Base-by-base conservation (phyloP, 129 eudicot genomes). In the Kitagawia praeruptora region DNA sequence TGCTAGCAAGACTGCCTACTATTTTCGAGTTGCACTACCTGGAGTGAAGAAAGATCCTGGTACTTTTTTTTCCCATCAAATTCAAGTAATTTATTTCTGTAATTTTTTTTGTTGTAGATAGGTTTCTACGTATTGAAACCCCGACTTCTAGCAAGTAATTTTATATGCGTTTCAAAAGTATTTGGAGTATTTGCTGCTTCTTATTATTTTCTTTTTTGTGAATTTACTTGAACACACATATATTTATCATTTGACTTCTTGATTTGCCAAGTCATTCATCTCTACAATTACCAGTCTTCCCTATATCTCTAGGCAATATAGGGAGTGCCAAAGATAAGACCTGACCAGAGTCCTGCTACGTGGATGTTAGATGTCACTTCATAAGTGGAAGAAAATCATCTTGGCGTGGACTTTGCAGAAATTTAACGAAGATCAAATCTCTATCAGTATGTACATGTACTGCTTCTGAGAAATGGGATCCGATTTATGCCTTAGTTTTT, bases 311-410 rank as follows among this genome's bases (percentile, higher is more conserved):
- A 95, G 98, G 92, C 89, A 54, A 80, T 90, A 63, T 94, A 92
- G 84, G 98, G 99, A 88, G 93, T 90, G 39, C 76, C 75, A 48
- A 95, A 83, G 82, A 95, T 95, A 75, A 87, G 75, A 83, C 86
- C 93, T 78, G 99, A 97, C 79, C 83, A 85, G 75, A 95, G 92
- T 85, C 99, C 99, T 75, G 97, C 99, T 49, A 91, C 97, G 74
- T 95, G 99, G 99, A 95, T 95, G 96, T 85, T 95, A 80, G 99
- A 95, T 76, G 97, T 86, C 72, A 92, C 99, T 82, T 95, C 99
- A 76, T 66, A 80, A 41, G 83, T 87, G 70, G 99, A 95, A 86
- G 99, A 95, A 86, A 82, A 76, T 78, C 91, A 91, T 46, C 86
- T 95, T 77, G 91, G 93, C 41, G 85, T 92, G 53, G 96, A 95